Conservation (phyloP, 2,329 filamentous ascomycete genomes). For the Thielaviopsis cerberus region DNA sequence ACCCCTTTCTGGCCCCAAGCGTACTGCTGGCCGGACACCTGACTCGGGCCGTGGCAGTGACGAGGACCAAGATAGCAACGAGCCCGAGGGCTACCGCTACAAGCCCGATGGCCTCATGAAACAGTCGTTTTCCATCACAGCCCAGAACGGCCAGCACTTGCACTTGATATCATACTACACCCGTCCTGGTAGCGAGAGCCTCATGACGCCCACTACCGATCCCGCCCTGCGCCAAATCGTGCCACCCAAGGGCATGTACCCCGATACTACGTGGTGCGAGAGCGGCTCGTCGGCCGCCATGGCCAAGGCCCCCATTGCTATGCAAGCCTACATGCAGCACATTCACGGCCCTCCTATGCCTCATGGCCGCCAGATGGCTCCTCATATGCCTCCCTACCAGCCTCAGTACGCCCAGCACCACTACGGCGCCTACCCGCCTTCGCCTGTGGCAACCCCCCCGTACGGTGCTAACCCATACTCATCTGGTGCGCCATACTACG, state of each 20-base stretch:
- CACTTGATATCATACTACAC: conserved; percentile 97
- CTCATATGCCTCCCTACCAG: conserved; percentile 19
- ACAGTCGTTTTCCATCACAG: conserved; percentile 98
- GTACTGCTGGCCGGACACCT: conserved; percentile 54
- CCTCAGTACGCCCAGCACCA: conserved; percentile 22
- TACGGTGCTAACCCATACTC: conserved; percentile 25
- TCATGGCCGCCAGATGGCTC: conserved; percentile 15
- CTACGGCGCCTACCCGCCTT: conserved; percentile 19
- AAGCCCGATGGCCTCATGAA: conserved; percentile 98
- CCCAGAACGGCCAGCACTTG: conserved; percentile 68
- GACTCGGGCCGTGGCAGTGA: conserved; percentile 68
- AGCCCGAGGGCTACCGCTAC: conserved; percentile 81
- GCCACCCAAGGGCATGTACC: conserved; percentile 88
- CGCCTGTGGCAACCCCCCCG: conserved; percentile 35
- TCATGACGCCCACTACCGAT: conserved; percentile 69
- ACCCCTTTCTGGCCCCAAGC: conserved; percentile 22
- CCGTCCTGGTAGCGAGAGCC: conserved; percentile 49
- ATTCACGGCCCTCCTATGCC: conserved; percentile 16
- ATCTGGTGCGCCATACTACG: conserved; percentile 19
- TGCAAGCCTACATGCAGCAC: conserved; percentile 21
- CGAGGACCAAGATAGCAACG: conserved; percentile 66
- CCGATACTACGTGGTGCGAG: conserved; percentile 84
- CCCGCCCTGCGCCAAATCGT: conserved; percentile 62
- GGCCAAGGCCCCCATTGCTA: conserved; percentile 52
- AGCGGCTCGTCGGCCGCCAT: conserved; percentile 62